These are phyloP conservation scores for Tephrocybe rancida DNA, from an alignment of 768 basidiomycete genomes.

Conservation along the genomic window DNA sequence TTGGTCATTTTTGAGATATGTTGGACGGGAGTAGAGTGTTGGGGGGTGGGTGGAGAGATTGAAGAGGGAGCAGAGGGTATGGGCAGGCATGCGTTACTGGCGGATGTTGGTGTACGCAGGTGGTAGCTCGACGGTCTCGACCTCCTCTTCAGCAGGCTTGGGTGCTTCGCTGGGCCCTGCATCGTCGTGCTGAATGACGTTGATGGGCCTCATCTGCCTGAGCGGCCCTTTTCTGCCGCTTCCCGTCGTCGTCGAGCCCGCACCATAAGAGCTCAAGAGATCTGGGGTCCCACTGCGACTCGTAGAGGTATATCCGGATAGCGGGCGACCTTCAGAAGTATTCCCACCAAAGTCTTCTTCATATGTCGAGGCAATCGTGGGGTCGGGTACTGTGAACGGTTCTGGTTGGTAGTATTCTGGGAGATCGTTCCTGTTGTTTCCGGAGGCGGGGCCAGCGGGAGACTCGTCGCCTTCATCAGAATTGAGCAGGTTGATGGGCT, in stretches of 20 bases:
- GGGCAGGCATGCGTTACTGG: slow-evolving; percentile 18
- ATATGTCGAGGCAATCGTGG: slow-evolving; percentile 40
- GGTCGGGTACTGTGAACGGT: slow-evolving; percentile 73
- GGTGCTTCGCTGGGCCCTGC: slow-evolving; percentile 56
- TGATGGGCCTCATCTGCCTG: slow-evolving; percentile 66
- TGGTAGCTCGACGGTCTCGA: slow-evolving; percentile 81
- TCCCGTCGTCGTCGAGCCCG: slow-evolving; percentile 26
- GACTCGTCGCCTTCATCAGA: slow-evolving; percentile 58
- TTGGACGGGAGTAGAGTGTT: background rate
- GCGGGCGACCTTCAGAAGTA: slow-evolving; percentile 29
- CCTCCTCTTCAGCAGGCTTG: slow-evolving; percentile 35
- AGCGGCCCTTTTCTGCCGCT: slow-evolving; percentile 46
- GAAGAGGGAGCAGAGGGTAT: background rate
- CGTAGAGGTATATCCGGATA: slow-evolving; percentile 40
- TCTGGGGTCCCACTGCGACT: slow-evolving; percentile 55
- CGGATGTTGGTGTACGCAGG: slow-evolving; percentile 78
- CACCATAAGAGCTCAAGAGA: slow-evolving; percentile 22
- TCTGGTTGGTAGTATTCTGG: slow-evolving; percentile 77
- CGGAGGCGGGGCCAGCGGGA: slow-evolving; percentile 11
- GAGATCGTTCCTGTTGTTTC: slow-evolving; percentile 43
- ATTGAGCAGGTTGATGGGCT: slow-evolving; percentile 69
- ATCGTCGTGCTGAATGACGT: slow-evolving; percentile 86
- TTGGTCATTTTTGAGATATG: background rate
- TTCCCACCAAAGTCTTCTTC: slow-evolving; percentile 23
- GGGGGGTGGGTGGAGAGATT: background rate